A percentile compares a stretch with the other conserved stretches of the same genome.
phyloP scores from a whole-genome alignment of 345 rosid genomes.

The Eutrema yunnanense region DNA sequence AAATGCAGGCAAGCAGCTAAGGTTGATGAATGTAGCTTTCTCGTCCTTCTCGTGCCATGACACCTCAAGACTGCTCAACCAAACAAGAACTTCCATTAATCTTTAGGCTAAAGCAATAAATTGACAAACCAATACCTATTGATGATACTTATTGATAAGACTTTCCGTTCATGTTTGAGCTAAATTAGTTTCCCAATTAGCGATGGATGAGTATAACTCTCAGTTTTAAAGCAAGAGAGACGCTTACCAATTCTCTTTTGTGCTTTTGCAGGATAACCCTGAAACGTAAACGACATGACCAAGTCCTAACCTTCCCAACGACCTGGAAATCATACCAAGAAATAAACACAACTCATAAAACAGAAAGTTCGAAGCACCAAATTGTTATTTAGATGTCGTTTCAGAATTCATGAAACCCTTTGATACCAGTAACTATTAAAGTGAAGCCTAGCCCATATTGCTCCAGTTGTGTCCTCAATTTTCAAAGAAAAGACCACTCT shows the following conservation, averaged over 20 bases:
- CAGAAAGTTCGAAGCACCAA: background rate
- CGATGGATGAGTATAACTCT: background rate
- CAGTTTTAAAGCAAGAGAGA: background rate
- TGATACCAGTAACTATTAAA: constrained; percentile 65
- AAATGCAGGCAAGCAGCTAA: constrained; percentile 82
- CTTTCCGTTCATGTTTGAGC: background rate
- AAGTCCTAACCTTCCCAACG: constrained; percentile 65
- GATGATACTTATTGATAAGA: background rate
- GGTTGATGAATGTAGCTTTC: constrained; percentile 61
- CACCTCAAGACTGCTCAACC: constrained; percentile 58
- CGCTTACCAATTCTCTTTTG: constrained; percentile 47
- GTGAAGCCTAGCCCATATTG: constrained; percentile 69
- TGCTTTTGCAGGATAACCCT: constrained; percentile 67
- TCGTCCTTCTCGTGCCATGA: constrained; percentile 58
- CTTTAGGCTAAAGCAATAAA: background rate
- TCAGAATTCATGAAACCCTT: background rate
- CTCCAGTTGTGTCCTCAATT: constrained; percentile 69
- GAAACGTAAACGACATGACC: constrained; percentile 72
- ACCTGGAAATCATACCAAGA: constrained; percentile 46
- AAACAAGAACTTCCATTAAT: background rate
- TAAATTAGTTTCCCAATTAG: background rate
- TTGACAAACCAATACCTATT: background rate
- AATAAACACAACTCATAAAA: background rate
- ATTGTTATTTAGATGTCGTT: background rate
- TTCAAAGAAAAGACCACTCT: constrained; percentile 52